Conservation (phyloP, 2,329 filamentous ascomycete species). For the Pyrenochaeta sp. region DNA sequence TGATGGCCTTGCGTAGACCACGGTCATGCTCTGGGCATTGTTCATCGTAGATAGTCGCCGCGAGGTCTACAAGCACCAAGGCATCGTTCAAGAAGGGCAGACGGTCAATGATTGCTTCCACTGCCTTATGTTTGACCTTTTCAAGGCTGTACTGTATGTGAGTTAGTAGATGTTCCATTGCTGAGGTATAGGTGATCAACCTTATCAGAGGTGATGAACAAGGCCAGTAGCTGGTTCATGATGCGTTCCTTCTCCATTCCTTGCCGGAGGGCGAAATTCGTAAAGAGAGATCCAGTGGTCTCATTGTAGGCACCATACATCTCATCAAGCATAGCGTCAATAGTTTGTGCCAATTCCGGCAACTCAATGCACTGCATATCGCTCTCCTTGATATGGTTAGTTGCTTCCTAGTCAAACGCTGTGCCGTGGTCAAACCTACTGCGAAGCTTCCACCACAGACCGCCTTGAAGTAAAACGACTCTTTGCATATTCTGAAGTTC, state of each 20-base stretch:
- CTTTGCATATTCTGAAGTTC: conserved; percentile 20
- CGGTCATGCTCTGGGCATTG: conserved; percentile 17
- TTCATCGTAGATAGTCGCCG: conserved; percentile 13
- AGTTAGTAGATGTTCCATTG: background rate
- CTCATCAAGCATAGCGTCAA: conserved; percentile 23
- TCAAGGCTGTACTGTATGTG: conserved; percentile 29
- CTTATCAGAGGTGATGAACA: conserved; percentile 36
- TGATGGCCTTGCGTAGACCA: conserved; percentile 24
- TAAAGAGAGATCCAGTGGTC: conserved; percentile 28
- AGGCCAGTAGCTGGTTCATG: conserved; percentile 15
- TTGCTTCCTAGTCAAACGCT: background rate
- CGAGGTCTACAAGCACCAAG: conserved; percentile 22
- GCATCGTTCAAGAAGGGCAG: conserved; percentile 24
- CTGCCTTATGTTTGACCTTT: conserved; percentile 18
- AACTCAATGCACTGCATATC: conserved; percentile 13
- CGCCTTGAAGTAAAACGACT: conserved; percentile 28
- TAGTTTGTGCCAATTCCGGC: conserved; percentile 19
- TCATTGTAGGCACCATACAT: conserved; percentile 28
- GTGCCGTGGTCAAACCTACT: conserved; percentile 4
- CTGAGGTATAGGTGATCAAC: conserved; percentile 2
- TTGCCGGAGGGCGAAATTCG: conserved; percentile 19
- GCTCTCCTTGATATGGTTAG: conserved; percentile 22
- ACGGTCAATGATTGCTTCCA: conserved; percentile 28
- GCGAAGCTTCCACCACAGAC: conserved; percentile 24
- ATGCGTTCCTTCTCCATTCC: conserved; percentile 21